Evolutionary conservation across 1,284 basidiomycete genomes (phyloP).

Genomic region (Leccinum pachyderme): DNA sequence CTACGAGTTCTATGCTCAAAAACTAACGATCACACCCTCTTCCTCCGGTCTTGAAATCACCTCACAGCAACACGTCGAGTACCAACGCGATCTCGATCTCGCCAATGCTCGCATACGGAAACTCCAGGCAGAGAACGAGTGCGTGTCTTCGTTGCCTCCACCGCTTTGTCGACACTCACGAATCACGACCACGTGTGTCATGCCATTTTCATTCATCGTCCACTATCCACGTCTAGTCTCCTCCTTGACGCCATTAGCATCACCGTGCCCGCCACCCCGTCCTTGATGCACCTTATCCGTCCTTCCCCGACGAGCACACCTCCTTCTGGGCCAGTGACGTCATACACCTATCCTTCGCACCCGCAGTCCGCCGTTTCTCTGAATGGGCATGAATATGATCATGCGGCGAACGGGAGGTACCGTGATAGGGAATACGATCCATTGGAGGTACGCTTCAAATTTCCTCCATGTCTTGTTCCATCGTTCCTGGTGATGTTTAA

Average conservation of each 20-base stretch:
- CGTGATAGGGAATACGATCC: constrained; percentile 28
- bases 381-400: constrained; percentile 26
- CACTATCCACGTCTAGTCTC: constrained; percentile 17
- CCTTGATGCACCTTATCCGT: constrained; percentile 29
- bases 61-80: constrained; percentile 32
- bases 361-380: constrained; percentile 9
- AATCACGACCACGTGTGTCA: neutral
- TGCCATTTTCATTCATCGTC: neutral
- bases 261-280: constrained; percentile 31
- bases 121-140: constrained; percentile 59
- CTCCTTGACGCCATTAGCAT: constrained; percentile 36
- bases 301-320: constrained; percentile 28
- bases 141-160: constrained; percentile 21
- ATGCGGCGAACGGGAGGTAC: constrained; percentile 27
- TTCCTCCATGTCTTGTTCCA: neutral
- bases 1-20: neutral
- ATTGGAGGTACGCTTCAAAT: constrained; percentile 14
- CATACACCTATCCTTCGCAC: constrained; percentile 17
- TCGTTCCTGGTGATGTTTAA: neutral
- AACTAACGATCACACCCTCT: neutral
- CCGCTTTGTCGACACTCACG: neutral
- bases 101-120: constrained; percentile 50
- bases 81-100: constrained; percentile 44
- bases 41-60: neutral
- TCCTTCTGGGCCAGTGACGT: constrained; percentile 18